Percentiles rank a stretch among this genome's conserved stretches.
Conservation (phyloP, 2,329 filamentous ascomycete species). For the Diaporthe amygdali region DNA sequence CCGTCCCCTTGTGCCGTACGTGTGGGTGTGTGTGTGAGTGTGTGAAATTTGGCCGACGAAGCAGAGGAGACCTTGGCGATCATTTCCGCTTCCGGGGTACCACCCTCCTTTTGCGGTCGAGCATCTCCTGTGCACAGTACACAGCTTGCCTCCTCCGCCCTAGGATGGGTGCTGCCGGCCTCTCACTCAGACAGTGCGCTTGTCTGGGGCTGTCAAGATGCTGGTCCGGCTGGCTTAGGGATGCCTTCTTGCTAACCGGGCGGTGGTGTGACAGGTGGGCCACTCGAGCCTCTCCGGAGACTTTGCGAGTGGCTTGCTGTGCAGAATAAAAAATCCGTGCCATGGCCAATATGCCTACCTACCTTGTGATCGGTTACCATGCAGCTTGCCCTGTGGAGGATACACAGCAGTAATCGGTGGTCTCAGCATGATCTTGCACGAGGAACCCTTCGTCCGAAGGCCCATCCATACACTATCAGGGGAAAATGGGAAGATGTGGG, state of each 20-base stretch:
- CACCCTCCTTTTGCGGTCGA: constrained; percentile 14
- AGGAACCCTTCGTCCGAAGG: background rate
- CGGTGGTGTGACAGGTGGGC: background rate
- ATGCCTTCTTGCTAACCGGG: constrained; percentile 2
- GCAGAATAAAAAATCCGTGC: background rate
- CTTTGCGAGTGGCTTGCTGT: constrained; percentile 1
- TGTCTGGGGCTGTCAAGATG: background rate
- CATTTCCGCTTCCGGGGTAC: constrained; percentile 15
- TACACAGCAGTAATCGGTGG: background rate
- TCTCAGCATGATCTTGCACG: constrained; percentile 7
- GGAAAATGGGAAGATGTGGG: background rate
- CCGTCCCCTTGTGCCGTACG: background rate
- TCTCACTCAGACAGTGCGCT: background rate
- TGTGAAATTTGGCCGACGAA: constrained; percentile 3
- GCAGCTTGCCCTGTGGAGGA: constrained; percentile 14
- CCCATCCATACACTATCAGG: background rate
- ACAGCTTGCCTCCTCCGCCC: background rate
- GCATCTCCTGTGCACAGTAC: constrained; percentile 2
- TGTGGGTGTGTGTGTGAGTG: background rate
- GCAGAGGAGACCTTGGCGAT: background rate
- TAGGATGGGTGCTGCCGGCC: background rate
- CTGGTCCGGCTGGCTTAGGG: background rate
- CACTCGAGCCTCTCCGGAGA: background rate
- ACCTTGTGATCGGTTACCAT: constrained; percentile 2
- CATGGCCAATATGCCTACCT: background rate